Base-by-base conservation (phyloP, 208 protist genomes). In the Wallacemonas sp. region DNA sequence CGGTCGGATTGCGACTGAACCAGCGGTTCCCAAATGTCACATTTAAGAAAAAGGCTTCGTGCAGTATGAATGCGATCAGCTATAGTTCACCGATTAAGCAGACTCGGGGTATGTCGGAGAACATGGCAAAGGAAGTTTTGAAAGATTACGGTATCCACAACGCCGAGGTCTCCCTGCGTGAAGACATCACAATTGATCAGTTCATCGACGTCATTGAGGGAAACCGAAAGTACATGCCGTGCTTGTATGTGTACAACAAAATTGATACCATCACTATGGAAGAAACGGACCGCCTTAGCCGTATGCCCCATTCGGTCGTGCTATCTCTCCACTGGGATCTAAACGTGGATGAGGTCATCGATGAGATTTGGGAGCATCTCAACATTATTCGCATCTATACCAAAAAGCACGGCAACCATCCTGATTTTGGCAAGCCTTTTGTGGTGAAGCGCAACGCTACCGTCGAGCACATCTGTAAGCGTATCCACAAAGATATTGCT, bases 151-250 rank as follows among this genome's bases (percentile, higher is more conserved):
- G 97, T 26, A 98, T 99, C 46, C 84, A 96, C 72, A 98, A 99
- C 80, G 95, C 94, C 1, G 97, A 99, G 22, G 91, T 99, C 8
- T 55, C 96, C n/a, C 68, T 99, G 6, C 85, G 95, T 33, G 93
- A 98, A 45, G 98, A 99, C 73, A 90, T 91, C 46, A 99, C 97
- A 2, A 82, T 98, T 19, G 98, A 99, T 72, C 85, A 99, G 66
- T 95, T 99, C 53, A 99, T 99, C 77, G 98, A 99, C 73, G 95
- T 98, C 9, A 95, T 99, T 54, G 95, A 98, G 69, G 98, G 97
- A 2, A 99, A 99, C 71, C 76, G 97, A 31, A 91, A 79, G 77
- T 96, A 96, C 70, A 94, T 97, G 84, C 91, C 93, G 21, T 97
- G 93, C 68, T 72, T 96, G 33, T 96, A 98, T 65, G 90, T 97